Percentiles rank a stretch among this genome's conserved stretches.
These are phyloP conservation scores for Prunus dulcis DNA, from an alignment of 306 rosid species.

Conservation along the genomic window DNA sequence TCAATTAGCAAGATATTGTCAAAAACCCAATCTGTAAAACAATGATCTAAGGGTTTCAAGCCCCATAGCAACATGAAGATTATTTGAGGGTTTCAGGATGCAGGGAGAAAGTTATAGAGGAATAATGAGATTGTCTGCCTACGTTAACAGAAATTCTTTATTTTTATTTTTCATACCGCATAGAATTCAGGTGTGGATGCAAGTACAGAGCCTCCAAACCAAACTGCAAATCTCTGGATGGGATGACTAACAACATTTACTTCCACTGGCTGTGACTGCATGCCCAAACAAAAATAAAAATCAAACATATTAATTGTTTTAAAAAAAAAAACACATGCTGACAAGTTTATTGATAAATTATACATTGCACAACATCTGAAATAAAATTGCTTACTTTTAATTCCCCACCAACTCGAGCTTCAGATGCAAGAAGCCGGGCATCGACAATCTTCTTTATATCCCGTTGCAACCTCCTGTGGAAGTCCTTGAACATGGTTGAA, in stretches of 20 bases:
- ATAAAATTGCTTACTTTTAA: constrained; percentile 51
- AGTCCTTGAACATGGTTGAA: constrained; percentile 99
- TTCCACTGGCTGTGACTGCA: constrained; percentile 92
- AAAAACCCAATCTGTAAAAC: background rate
- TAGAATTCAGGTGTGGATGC: constrained; percentile 98
- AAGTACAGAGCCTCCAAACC: constrained; percentile 99
- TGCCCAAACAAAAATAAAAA: constrained; percentile 9
- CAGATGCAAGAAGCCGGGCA: constrained; percentile 83
- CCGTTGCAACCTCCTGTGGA: constrained; percentile 94
- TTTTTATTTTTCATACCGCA: constrained; percentile 44
- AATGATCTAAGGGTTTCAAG: background rate
- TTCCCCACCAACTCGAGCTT: constrained; percentile 73
- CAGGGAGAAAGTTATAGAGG: background rate
- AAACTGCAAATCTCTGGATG: constrained; percentile 97
- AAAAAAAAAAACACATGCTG: background rate
- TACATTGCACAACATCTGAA: background rate
- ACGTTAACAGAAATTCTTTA: background rate
- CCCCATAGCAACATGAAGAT: background rate
- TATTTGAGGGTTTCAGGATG: background rate
- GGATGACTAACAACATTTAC: constrained; percentile 97
- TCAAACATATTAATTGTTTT: too few species aligned
- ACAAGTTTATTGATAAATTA: background rate
- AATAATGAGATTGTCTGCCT: background rate
- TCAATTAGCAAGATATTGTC: background rate
- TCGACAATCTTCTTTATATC: constrained; percentile 93